Evolutionary conservation across 2,329 filamentous ascomycete species (phyloP).

Genomic region (Colletotrichum sidae): DNA sequence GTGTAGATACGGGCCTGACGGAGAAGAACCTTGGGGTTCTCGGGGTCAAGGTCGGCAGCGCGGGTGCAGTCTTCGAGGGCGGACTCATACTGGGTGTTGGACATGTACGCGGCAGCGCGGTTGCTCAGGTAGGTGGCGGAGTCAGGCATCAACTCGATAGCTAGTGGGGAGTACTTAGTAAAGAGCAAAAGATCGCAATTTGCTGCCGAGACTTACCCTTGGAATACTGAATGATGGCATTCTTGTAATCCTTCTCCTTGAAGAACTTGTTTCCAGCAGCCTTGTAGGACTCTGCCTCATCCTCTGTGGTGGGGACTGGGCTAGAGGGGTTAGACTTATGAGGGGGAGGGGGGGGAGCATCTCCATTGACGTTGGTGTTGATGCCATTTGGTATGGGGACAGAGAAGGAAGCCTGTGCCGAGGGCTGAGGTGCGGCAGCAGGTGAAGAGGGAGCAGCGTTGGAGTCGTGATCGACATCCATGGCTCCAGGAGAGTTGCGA

Average conservation of each 20-base stretch:
- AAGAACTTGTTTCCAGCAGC: conserved; percentile 95
- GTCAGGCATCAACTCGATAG: conserved; percentile 86
- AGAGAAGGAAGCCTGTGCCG: conserved; percentile 58
- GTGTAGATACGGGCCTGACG: conserved; percentile 92
- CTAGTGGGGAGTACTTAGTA: conserved; percentile 59
- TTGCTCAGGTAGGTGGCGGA: conserved; percentile 94
- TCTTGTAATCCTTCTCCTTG: conserved; percentile 90
- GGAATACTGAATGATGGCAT: conserved; percentile 92
- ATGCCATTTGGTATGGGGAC: conserved; percentile 64
- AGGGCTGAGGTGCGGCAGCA: conserved; percentile 54
- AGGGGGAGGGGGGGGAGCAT: conserved; percentile 76
- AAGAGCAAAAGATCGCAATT: neutral
- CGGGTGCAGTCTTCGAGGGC: conserved; percentile 89
- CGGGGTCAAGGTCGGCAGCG: conserved; percentile 84
- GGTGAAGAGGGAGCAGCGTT: conserved; percentile 65
- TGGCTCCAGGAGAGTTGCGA: conserved; percentile 63
- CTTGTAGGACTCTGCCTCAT: conserved; percentile 93
- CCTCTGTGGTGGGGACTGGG: conserved; percentile 64
- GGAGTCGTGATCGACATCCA: conserved; percentile 81
- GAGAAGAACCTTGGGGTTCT: conserved; percentile 88
- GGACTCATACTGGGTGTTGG: conserved; percentile 79
- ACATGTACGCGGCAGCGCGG: conserved; percentile 94
- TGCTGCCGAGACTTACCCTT: conserved; percentile 73
- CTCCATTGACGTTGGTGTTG: conserved; percentile 58
- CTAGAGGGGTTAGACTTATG: conserved; percentile 74